Percentiles rank a stretch among this genome's conserved stretches.
Conservation (phyloP, 2,329 filamentous ascomycete species). For the Diaporthe amygdali region DNA sequence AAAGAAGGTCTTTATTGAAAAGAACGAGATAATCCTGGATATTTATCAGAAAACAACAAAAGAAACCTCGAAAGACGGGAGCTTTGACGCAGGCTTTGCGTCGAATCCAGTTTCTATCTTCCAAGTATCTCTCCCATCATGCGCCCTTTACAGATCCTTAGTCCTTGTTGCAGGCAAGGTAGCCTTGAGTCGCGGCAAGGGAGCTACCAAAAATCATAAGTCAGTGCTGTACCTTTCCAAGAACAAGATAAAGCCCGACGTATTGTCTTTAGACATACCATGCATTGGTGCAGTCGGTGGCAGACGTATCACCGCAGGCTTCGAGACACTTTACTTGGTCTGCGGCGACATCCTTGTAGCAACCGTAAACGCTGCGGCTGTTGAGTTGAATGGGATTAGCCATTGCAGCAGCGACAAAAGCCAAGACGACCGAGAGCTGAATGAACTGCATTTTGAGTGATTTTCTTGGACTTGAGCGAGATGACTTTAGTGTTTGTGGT, state of each 20-base stretch:
- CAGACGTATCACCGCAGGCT: neutral
- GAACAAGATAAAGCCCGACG: fast-evolving
- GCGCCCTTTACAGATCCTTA: neutral
- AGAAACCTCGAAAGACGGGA: too few relatives aligned
- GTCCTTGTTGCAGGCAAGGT: neutral
- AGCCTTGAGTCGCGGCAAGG: neutral
- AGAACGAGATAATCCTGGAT: too few relatives aligned
- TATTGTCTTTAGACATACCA: neutral
- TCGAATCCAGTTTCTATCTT: too few relatives aligned
- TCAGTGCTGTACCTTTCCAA: neutral
- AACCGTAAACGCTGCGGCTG: neutral
- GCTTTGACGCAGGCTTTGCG: too few relatives aligned
- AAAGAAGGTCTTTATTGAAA: too few relatives aligned
- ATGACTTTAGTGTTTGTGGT: neutral
- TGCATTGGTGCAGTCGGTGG: neutral
- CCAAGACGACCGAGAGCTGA: neutral
- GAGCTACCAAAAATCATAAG: neutral
- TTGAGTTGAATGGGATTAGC: neutral
- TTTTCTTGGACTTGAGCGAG: neutral
- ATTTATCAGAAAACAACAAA: too few relatives aligned
- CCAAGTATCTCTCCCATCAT: too few relatives aligned
- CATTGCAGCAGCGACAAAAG: neutral
- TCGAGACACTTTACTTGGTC: neutral
- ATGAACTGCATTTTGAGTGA: neutral
- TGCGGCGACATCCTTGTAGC: neutral